Base-by-base conservation (phyloP, 495 filamentous ascomycete species). In the Gamarada debralockiae region DNA sequence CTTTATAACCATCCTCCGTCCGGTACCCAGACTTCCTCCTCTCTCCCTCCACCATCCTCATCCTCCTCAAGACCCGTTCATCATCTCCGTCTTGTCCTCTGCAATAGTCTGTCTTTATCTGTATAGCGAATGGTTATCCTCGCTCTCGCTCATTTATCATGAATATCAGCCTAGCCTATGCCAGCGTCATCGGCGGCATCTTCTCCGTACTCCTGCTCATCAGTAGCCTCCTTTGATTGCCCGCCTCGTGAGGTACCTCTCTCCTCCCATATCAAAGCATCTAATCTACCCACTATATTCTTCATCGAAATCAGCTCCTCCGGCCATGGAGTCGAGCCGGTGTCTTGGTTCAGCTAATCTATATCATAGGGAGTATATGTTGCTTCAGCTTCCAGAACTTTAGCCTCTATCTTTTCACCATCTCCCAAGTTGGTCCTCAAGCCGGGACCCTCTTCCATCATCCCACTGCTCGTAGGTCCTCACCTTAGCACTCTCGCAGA, bases 221-320 rank as follows among this genome's bases (percentile, higher is more conserved):
- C n/a, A n/a, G n/a, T n/a, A n/a, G n/a, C n/a, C n/a, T n/a, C n/a
- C 40, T 21, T 48, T 31, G 25, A 33, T 52, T 52, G n/a, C 22
- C 23, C 38, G 23, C 33, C 37, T 57, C 25, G 34, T 49, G 2
- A 38, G 51, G 25, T 36, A 47, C 47, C 34, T 63, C 23, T 48
- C 53, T 53, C 37, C 42, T 52, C 48, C 51, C n/a, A 50, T 37
- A 41, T 63, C 23, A 39, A 60, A 60, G 27, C 25, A 58, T 39
- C 36, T 58, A 7, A 54, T 48, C 14, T 58, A 58, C 31, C 44
- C n/a, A 9, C 13, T 43, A 48, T 48, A 14, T 58, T 43, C 25
- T 54, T 34, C 17, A 50, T 33, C 36, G 36, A 24, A 22, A 59
- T 22, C 25, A n/a, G 37, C 50, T 53, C 39, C 15, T 53, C 23